Base-by-base conservation (phyloP, 805 yeast species). In the Wickerhamomyces bisporus region DNA sequence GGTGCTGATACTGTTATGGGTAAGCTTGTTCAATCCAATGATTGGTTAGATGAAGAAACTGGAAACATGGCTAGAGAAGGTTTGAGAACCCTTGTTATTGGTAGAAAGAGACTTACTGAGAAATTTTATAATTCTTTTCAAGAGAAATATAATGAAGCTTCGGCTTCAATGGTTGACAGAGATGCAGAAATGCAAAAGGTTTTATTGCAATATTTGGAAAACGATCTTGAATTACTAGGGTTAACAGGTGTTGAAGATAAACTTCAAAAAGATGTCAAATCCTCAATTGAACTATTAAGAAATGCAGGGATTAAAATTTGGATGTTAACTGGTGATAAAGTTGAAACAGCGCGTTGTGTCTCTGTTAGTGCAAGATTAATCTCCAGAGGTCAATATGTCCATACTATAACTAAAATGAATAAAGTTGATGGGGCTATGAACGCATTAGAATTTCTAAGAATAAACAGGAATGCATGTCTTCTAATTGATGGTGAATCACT, bases 281-380 rank as follows among this genome's bases (percentile, higher is more conserved):
- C 94, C 0, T 86, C 96, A 0, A 80, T 93, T 41, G 99, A 93
- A 65, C 70, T 89, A 26, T 69, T 93, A 48, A 75, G 98, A 50
- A 93, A 94, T 62, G 99, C 98, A 0, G 98, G 98, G 4, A 78
- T 94, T 39, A 89, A 89, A 53, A 93, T 93, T 36, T 93, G 99
- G 99, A 94, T 93, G 98, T 67, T 93, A 34, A 93, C 99, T 0
- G 99, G 99, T 49, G 99, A 93, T 60, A 93, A 93, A 59, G 98
- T 93, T 6, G 99, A 93, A 64, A 93, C 99, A 0, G 98, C 98
- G 1, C 78, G 88, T 43, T 93, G 98, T 71, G 97, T 93, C 28
- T 88, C 97, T 16, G 85, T 94, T n/a, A 86, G 96, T 59, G 93
- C 97, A 24, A 82, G 89, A 53, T 73, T 93, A 36, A 91, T 93